These are phyloP conservation scores for Plectosphaerella sp. DNA, from an alignment of 2,329 filamentous ascomycete species.

Conservation along the genomic window DNA sequence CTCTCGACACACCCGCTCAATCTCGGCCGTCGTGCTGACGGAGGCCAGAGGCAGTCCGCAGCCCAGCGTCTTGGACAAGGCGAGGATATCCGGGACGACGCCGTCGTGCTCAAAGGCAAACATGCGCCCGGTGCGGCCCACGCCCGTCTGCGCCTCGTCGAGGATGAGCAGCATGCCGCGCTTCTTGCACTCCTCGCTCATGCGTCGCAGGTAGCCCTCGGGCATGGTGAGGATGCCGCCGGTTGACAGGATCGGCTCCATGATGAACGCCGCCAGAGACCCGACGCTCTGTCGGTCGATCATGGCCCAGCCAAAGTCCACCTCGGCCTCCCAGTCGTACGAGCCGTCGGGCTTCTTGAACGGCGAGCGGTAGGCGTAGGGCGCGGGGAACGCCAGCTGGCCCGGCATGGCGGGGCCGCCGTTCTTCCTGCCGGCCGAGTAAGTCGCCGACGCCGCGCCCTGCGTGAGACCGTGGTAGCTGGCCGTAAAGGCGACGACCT, in stretches of 20 bases:
- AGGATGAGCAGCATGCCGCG: slow-evolving; percentile 54
- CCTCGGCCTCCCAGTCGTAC: slow-evolving; percentile 62
- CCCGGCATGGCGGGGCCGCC: slow-evolving; percentile 46
- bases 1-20: slow-evolving; percentile 39
- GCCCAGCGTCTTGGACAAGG: slow-evolving; percentile 50
- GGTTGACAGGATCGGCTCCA: slow-evolving; percentile 54
- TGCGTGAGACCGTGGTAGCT: slow-evolving; percentile 59
- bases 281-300: slow-evolving; percentile 54
- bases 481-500: slow-evolving; percentile 54
- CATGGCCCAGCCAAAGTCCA: slow-evolving; percentile 59
- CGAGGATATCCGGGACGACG: slow-evolving; percentile 43
- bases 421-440: slow-evolving; percentile 45
- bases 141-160: slow-evolving; percentile 56
- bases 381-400: slow-evolving; percentile 52
- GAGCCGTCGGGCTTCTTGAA: slow-evolving; percentile 55
- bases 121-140: slow-evolving; percentile 52
- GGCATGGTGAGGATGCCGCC: slow-evolving; percentile 55
- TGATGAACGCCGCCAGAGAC: slow-evolving; percentile 57
- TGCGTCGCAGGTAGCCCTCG: slow-evolving; percentile 46
- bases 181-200: slow-evolving; percentile 47
- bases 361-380: slow-evolving; percentile 56
- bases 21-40: slow-evolving; percentile 42
- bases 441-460: slow-evolving; percentile 46
- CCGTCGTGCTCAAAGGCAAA: slow-evolving; percentile 49
- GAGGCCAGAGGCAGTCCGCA: slow-evolving; percentile 46